Evolutionary conservation across 805 yeast genomes (phyloP).

Genomic region (Candida gorgasii): DNA sequence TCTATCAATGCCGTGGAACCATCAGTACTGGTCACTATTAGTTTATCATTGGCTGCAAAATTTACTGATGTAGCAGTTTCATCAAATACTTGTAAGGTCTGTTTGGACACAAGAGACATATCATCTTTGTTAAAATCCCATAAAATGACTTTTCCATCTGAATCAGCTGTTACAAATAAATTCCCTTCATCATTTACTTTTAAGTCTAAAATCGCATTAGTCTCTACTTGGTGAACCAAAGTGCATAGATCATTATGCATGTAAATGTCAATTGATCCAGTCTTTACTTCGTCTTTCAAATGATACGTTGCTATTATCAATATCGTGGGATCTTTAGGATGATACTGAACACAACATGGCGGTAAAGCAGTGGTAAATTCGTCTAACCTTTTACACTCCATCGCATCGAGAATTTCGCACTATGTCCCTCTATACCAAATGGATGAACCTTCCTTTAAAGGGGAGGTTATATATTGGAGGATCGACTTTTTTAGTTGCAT

Average conservation of each 20-base stretch:
- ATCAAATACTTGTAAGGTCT: constrained; percentile 11
- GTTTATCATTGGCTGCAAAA: constrained; percentile 8
- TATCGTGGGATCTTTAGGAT: constrained; percentile 47
- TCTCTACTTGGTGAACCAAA: constrained; percentile 21
- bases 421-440: constrained; percentile 29
- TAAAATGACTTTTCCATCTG: constrained; percentile 69
- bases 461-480: constrained; percentile 42
- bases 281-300: constrained; percentile 58
- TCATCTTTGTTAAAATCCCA: constrained; percentile 47
- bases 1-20: constrained; percentile 58
- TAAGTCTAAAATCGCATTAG: constrained; percentile 75
- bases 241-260: constrained; percentile 18
- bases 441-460: constrained; percentile 43
- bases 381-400: constrained; percentile 12
- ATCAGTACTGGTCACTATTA: constrained; percentile 58
- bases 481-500: constrained; percentile 41
- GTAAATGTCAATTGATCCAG: constrained; percentile 60
- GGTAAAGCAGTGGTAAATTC: constrained; percentile 54
- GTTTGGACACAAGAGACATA: background rate
- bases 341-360: constrained; percentile 77
- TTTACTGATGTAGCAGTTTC: constrained; percentile 57
- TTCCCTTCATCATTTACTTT: constrained; percentile 58
- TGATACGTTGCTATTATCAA: constrained; percentile 80
- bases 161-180: constrained; percentile 62
- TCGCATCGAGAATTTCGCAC: constrained; percentile 5